A percentile compares a stretch with the other conserved stretches of the same genome.
phyloP scores from a whole-genome alignment of 139 green algal genomes.

The Chlorella ohadii region DNA sequence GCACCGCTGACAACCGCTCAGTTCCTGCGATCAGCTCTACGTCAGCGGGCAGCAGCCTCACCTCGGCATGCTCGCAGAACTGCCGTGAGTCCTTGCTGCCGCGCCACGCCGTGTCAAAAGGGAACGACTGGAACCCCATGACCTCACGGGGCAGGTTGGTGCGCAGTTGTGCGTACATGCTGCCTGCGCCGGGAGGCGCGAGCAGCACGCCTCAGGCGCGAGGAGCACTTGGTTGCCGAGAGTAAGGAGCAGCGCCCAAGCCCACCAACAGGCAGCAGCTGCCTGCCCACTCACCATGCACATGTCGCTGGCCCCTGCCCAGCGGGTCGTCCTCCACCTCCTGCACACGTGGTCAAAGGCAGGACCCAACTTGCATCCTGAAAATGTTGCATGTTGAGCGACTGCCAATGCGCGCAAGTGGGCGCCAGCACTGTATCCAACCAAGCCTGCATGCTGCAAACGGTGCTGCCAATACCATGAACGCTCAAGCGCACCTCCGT shows the following conservation, averaged over 20 bases:
- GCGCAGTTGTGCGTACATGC: constrained; percentile 73
- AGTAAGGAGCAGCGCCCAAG: neutral
- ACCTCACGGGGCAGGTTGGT: constrained; percentile 82
- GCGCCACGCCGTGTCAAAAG: constrained; percentile 54
- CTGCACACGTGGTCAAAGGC: too few relatives aligned
- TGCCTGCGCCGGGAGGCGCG: constrained; percentile 35
- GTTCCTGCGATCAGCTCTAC: too few relatives aligned
- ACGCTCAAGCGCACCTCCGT: too few relatives aligned
- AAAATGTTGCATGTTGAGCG: too few relatives aligned
- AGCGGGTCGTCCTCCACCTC: constrained; percentile 47
- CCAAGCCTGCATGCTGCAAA: too few relatives aligned
- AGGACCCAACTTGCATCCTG: too few relatives aligned
- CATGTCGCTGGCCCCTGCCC: neutral
- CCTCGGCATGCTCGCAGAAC: constrained; percentile 55
- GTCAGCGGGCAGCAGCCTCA: neutral
- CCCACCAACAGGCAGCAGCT: constrained; percentile 6
- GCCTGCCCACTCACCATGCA: neutral
- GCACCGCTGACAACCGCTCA: too few relatives aligned
- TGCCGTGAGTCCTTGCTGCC: constrained; percentile 46
- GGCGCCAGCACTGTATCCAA: too few relatives aligned
- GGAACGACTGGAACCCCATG: constrained; percentile 79
- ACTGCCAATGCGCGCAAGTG: too few relatives aligned
- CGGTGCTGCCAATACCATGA: too few relatives aligned
- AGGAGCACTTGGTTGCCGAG: constrained; percentile 21
- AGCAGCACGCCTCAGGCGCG: too few relatives aligned